Evolutionary conservation across 768 basidiomycete species (phyloP), one percentile per base, ranked within the genome.

Genomic region (Auriculariales sp.): DNA sequence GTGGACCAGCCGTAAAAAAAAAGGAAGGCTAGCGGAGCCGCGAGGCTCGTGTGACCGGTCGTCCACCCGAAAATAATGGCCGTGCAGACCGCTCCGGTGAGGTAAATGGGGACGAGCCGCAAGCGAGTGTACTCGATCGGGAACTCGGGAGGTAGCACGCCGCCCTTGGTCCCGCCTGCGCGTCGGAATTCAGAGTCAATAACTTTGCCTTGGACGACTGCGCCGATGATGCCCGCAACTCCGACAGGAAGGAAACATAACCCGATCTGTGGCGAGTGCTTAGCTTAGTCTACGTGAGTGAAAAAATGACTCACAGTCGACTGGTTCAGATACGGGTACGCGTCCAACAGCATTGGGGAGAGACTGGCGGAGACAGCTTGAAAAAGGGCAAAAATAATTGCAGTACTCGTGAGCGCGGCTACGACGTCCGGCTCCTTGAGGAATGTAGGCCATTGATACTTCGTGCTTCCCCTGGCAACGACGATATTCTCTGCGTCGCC

Each of bases 181-280:
- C 58, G 62, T 54, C 57, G 71, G 60, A 81, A 93, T 53, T 87
- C 78, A 54, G 66, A 65, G 55, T 92, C 83, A 7, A 89, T 60
- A 10, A 84, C 57, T 49, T 67, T 73, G 2, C 89, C 88, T 19
- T 69, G 77, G 1, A 70, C 22, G n/a, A 68, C 59, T 17, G 77
- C 72, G 11, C 86, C 81, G 14, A 81, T 46, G 7, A 77, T 62
- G 64, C 79, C 79, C 0, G 89, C 91, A 14, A 76, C 73, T 2
- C 87, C 90, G 47, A 82, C 73, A 1, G 79, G 75, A 49, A 91
- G 65, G 66, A 81, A 92, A 61, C 83, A 89, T 3, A 92, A 63
- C 2, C 89, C 89, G 28, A 85, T 71, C 22, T 75, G 70, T n/a
- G n/a, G n/a, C n/a, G n/a, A n/a, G 3, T 4, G 22, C 22, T 36